phyloP scores from a whole-genome alignment of 345 rosid species.

The Linum trigynum region DNA sequence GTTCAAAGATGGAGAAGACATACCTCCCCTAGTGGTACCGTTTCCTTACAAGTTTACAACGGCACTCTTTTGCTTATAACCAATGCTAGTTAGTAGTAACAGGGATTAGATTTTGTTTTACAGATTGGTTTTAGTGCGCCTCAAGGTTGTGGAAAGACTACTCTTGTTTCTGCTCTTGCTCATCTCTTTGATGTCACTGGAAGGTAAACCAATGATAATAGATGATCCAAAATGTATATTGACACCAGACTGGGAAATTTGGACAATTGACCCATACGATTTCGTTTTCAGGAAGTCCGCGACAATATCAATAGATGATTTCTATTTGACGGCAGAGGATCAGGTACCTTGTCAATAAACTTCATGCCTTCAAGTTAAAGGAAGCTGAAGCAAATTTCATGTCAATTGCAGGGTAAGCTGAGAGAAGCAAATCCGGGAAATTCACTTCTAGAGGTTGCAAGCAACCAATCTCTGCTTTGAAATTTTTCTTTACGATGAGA shows the following conservation, averaged over 20 bases:
- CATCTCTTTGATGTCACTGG: conserved; percentile 65
- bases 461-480: conserved; percentile 2
- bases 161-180: conserved; percentile 91
- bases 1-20: conserved; percentile 60
- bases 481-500: no score
- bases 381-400: no score
- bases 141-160: conserved; percentile 98
- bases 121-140: conserved; percentile 97
- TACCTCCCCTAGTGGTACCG: conserved; percentile 79
- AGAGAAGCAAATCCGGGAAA: conserved; percentile 70
- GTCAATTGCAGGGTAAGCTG: conserved; percentile 36
- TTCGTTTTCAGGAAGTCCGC: conserved; percentile 60
- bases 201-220: conserved; percentile 33
- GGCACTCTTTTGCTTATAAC: no score
- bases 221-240: not conserved
- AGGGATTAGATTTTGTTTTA: conserved; percentile 3
- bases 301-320: conserved; percentile 84
- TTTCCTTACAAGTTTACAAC: no score
- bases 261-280: not conserved
- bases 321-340: conserved; percentile 76
- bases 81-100: no score
- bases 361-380: no score
- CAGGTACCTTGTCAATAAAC: conserved; percentile 16
- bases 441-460: conserved; percentile 61
- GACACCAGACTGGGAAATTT: not conserved